Percentiles rank a stretch among this genome's conserved stretches.
Conservation (phyloP, 129 eudicot species). For the Helianthus annuus region HanXRQr2.0-SUNRISE NC_035442.2:54700361-54700860, state of each 20-base stretch:
- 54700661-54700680: not conserved
- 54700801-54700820: slow-evolving; percentile 44
- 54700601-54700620: no score
- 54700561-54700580: not conserved
- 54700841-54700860: not conserved
- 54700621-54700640: no score
- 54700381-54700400: no score
- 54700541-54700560: slow-evolving; percentile 3
- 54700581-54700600: slow-evolving; percentile 20
- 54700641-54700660: no score
- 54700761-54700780: slow-evolving; percentile 23
- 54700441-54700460: slow-evolving; percentile 31
- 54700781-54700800: slow-evolving; percentile 41
- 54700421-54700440: not conserved
- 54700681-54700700: slow-evolving; percentile 4
- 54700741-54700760: slow-evolving; percentile 33
- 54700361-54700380: not conserved
- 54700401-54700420: no score
- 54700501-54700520: not conserved
- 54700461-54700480: slow-evolving; percentile 50
- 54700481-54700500: slow-evolving; percentile 34
- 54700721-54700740: no score
- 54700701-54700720: no score
- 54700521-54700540: not conserved
- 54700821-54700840: slow-evolving; percentile 21